Evolutionary conservation across 768 basidiomycete species (phyloP).

Genomic region (Boletus tylopilopsis): DNA sequence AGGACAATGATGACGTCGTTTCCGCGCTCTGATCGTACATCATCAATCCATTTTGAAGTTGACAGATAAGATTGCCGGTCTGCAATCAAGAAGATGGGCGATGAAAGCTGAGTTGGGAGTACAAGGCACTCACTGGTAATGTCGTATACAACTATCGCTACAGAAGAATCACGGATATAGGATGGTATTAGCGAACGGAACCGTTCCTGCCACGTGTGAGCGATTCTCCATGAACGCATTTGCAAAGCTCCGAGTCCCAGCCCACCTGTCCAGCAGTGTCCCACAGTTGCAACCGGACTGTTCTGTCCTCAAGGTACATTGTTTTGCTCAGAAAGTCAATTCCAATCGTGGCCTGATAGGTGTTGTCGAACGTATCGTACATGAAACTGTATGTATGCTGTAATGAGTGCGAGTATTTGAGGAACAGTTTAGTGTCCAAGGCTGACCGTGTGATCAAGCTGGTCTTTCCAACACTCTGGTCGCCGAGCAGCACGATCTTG

Average conservation of each 20-base stretch:
- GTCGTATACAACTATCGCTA: constrained; percentile 98
- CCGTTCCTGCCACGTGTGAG: constrained; percentile 62
- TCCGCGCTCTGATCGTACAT: constrained; percentile 95
- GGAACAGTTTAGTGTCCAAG: constrained; percentile 3
- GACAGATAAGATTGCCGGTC: constrained; percentile 98
- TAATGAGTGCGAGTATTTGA: constrained; percentile 2
- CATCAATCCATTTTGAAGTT: constrained; percentile 99
- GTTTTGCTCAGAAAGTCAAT: constrained; percentile 99
- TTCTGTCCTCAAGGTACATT: constrained; percentile 98
- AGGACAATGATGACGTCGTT: constrained; percentile 98
- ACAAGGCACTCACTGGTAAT: constrained; percentile 77
- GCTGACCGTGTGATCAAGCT: constrained; percentile 91
- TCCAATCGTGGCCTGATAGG: constrained; percentile 95
- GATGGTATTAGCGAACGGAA: constrained; percentile 97
- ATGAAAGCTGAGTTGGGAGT: constrained; percentile 1
- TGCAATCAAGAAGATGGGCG: constrained; percentile 29
- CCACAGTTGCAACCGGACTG: constrained; percentile 96
- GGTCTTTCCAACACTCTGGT: constrained; percentile 98
- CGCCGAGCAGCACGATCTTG: constrained; percentile 93
- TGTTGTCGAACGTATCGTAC: constrained; percentile 99
- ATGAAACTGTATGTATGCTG: constrained; percentile 64
- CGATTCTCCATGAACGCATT: constrained; percentile 1
- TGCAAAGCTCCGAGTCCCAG: background rate
- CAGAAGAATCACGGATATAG: constrained; percentile 98
- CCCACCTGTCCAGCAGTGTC: constrained; percentile 94